These are phyloP conservation scores for Breviolum minutum DNA, from an alignment of 73 alveolate species.

Conservation along the genomic window DNA sequence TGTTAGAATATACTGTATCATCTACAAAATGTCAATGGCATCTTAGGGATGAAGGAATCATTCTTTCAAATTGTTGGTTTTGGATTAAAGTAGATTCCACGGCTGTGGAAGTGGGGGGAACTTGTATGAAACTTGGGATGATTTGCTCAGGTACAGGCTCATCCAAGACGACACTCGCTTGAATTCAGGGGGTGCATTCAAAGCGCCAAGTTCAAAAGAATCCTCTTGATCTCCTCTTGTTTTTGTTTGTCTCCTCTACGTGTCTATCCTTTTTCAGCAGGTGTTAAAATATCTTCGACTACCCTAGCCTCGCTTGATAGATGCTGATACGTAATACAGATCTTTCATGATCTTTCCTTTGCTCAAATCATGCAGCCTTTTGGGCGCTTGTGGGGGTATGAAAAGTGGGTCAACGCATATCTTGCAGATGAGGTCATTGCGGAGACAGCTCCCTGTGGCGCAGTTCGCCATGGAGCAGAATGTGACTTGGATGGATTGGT, in stretches of 20 bases:
- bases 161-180: slow-evolving; percentile 24
- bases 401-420: no score
- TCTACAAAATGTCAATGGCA: not conserved
- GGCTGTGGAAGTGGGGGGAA: not conserved
- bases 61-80: not conserved
- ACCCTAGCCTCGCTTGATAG: no score
- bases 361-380: not conserved
- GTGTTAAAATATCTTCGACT: no score
- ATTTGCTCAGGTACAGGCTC: slow-evolving; percentile 11
- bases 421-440: slow-evolving; percentile 40
- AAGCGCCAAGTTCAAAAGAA: not conserved
- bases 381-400: not conserved
- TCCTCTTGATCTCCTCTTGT: not conserved
- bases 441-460: slow-evolving; percentile 87
- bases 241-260: no score
- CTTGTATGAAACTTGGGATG: not conserved
- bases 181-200: not conserved
- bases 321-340: no score
- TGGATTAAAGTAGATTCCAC: not conserved
- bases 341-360: no score
- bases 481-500: slow-evolving; percentile 4
- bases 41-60: no score
- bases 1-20: not conserved
- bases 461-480: slow-evolving; percentile 93
- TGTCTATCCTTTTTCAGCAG: no score